Percentiles rank a stretch among this genome's conserved stretches.
These are phyloP conservation scores for Fusarium tjaetaba DNA, from an alignment of 2,329 filamentous ascomycete species.

Conservation along the genomic window DNA sequence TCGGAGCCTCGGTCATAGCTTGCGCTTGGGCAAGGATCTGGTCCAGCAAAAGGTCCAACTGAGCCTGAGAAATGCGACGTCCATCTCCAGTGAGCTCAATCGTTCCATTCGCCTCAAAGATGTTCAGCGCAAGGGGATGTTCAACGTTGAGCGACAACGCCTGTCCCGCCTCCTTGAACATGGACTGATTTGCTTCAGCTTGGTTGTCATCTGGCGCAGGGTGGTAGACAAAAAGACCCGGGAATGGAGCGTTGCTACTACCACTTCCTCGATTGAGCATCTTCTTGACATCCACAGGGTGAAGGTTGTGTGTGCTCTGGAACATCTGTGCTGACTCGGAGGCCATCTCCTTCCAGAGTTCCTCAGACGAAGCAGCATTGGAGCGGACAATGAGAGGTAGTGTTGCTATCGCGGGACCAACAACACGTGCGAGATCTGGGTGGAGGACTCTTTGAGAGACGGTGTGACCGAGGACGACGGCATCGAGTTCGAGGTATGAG, in stretches of 20 bases:
- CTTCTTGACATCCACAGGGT: slow-evolving; percentile 21
- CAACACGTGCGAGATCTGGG: not conserved
- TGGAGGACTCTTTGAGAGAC: slow-evolving; percentile 12
- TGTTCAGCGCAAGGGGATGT: slow-evolving; percentile 14
- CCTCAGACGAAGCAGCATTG: not conserved
- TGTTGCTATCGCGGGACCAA: slow-evolving; percentile 19
- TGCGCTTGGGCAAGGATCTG: slow-evolving; percentile 14
- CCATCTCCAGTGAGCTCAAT: slow-evolving; percentile 25
- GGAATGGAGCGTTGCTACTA: slow-evolving; percentile 4
- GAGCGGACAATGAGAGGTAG: slow-evolving; percentile 13
- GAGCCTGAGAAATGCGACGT: slow-evolving; percentile 12
- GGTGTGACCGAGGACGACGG: slow-evolving; percentile 7
- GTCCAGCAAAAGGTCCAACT: slow-evolving; percentile 3
- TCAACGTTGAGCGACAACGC: slow-evolving; percentile 25
- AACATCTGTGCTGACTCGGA: not conserved
- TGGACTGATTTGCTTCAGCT: not conserved
- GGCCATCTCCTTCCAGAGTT: slow-evolving; percentile 11
- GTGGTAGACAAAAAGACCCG: slow-evolving; percentile 20
- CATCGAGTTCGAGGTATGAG: slow-evolving; percentile 3
- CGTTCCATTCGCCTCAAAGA: not conserved
- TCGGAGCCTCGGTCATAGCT: not conserved
- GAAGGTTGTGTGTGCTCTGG: not conserved
- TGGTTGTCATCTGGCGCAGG: not conserved
- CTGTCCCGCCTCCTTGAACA: slow-evolving; percentile 14
- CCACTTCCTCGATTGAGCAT: slow-evolving; percentile 8